Evolutionary conservation across 331 rosid species (phyloP).

Genomic region (Quercus phellos): DNA sequence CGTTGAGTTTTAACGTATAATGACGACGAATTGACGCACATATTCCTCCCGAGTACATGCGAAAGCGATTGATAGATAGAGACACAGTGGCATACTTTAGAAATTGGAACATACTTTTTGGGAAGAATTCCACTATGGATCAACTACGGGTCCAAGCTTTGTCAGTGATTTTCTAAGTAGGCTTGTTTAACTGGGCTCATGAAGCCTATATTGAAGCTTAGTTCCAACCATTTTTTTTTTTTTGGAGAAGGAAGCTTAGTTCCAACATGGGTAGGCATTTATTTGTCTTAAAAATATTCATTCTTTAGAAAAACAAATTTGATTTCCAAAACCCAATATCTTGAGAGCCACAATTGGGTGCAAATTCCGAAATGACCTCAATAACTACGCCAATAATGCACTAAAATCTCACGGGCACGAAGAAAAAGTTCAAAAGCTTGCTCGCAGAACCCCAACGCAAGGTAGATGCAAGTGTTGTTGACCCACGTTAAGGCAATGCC

Average conservation of each 20-base stretch:
- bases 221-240: no score
- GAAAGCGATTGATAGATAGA: neutral
- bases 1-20: neutral
- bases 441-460: neutral
- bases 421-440: neutral
- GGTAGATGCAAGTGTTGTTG: neutral
- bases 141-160: no score
- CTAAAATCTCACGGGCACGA: neutral
- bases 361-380: neutral
- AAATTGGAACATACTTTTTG: no score
- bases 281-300: no score
- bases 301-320: neutral
- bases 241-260: no score
- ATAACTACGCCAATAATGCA: neutral
- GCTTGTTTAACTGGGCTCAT: no score
- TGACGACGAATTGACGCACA: neutral
- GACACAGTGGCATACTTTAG: no score
- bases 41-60: neutral
- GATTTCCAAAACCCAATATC: neutral
- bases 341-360: neutral
- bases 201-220: no score
- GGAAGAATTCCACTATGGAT: no score
- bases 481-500: neutral
- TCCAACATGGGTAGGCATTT: no score
- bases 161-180: no score